These are phyloP conservation scores for Arthrobotrys entomopaga DNA, from an alignment of 2,329 filamentous ascomycete genomes.

Conservation along the genomic window DNA sequence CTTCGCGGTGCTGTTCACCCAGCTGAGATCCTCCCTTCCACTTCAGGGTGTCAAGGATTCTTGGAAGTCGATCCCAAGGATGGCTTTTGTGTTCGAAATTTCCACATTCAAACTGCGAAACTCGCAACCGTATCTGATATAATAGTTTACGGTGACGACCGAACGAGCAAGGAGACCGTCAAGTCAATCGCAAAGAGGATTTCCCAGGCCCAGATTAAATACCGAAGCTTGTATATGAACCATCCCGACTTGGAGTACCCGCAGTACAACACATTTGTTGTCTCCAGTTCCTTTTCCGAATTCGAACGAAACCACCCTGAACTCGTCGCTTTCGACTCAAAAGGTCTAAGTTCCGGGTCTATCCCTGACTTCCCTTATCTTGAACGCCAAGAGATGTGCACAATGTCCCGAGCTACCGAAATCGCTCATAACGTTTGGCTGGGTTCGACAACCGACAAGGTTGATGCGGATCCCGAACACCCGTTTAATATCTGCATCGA, in stretches of 20 bases:
- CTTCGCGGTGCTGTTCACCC: constrained; percentile 88
- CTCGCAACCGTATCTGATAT: constrained; percentile 89
- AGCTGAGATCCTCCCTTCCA: constrained; percentile 76
- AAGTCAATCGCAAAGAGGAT: constrained; percentile 73
- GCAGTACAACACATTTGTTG: constrained; percentile 85
- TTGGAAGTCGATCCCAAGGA: constrained; percentile 84
- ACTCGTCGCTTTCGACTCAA: constrained; percentile 78
- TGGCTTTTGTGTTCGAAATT: constrained; percentile 95
- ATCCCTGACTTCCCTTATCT: constrained; percentile 82
- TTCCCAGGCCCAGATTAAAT: constrained; percentile 78
- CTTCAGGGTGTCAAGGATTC: constrained; percentile 70
- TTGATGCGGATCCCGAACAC: constrained; percentile 61
- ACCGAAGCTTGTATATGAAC: constrained; percentile 73
- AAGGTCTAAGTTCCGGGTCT: constrained; percentile 76
- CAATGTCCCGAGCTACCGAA: constrained; percentile 88
- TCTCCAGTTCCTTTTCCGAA: constrained; percentile 72
- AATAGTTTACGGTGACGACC: constrained; percentile 85
- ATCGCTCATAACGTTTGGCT: constrained; percentile 91
- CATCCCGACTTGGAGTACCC: constrained; percentile 68
- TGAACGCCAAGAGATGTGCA: constrained; percentile 90
- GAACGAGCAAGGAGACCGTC: constrained; percentile 71
- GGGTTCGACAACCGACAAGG: constrained; percentile 68
- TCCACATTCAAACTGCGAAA: constrained; percentile 94
- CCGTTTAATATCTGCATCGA: constrained; percentile 85
- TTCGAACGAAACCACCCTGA: constrained; percentile 77